A percentile compares a stretch with the other conserved stretches of the same genome.
Conservation (phyloP, 306 rosid species). For the Acacia acuminata region DNA sequence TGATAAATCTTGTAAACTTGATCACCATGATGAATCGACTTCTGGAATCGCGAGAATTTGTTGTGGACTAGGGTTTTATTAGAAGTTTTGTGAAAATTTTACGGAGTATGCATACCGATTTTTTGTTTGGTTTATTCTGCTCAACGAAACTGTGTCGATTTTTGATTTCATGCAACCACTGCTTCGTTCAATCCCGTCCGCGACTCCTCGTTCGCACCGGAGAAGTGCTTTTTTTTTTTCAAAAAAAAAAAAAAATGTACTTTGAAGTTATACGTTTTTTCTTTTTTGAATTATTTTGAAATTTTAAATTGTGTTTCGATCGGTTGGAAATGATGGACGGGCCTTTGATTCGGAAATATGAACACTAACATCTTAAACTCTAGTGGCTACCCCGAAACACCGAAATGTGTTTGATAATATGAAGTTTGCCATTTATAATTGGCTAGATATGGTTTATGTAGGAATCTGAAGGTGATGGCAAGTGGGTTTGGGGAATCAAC, state of each 20-base stretch:
- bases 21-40: background rate
- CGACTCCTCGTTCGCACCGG: too few species aligned
- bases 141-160: background rate
- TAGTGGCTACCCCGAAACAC: background rate
- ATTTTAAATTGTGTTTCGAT: background rate
- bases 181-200: background rate
- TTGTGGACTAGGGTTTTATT: background rate
- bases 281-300: background rate
- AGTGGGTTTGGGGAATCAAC: slow-evolving; percentile 77
- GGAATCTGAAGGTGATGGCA: slow-evolving; percentile 51
- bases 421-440: slow-evolving; percentile 4
- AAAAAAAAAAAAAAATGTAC: too few species aligned
- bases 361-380: background rate
- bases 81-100: background rate
- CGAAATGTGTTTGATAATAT: background rate
- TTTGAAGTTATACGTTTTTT: background rate
- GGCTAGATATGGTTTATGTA: slow-evolving; percentile 54
- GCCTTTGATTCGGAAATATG: slow-evolving; percentile 8
- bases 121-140: background rate
- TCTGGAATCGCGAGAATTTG: background rate
- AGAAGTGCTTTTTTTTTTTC: too few species aligned
- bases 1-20: background rate
- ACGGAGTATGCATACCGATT: background rate
- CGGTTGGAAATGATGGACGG: background rate
- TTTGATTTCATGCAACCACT: background rate